Conservation (phyloP, 768 basidiomycete genomes). For the Pulveroboletus sp. region DNA sequence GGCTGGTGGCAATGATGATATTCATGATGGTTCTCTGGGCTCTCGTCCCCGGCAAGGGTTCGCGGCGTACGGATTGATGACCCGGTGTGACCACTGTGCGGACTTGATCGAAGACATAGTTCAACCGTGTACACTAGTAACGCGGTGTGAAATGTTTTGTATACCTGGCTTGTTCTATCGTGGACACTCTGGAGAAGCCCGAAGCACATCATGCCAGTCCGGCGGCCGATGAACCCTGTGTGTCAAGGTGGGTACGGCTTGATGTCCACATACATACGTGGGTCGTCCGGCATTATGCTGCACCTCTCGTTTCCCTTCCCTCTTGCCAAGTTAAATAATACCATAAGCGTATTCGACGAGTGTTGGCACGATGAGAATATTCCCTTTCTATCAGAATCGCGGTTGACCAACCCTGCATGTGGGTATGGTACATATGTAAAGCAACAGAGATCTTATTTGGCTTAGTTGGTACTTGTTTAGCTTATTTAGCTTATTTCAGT, state of each 20-base stretch:
- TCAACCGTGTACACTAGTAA: neutral
- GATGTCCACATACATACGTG: neutral
- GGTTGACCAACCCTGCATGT: neutral
- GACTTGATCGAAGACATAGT: neutral
- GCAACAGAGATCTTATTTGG: too few species aligned
- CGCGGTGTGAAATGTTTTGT: neutral
- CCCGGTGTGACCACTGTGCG: neutral
- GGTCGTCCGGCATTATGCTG: neutral
- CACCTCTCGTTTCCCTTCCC: neutral
- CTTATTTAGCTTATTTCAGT: too few species aligned
- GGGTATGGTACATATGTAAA: neutral
- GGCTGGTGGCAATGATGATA: constrained; percentile 39
- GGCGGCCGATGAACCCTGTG: neutral
- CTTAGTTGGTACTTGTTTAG: too few species aligned
- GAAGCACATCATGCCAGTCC: too few species aligned
- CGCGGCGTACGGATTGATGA: constrained; percentile 16
- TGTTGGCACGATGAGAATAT: neutral
- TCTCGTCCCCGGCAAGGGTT: constrained; percentile 32
- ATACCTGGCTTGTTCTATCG: neutral
- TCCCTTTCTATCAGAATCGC: neutral
- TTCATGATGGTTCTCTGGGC: constrained; percentile 41
- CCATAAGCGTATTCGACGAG: neutral
- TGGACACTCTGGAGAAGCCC: neutral
- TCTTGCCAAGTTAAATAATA: neutral
- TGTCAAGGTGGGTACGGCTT: neutral